These are phyloP conservation scores for Epithele typhae DNA, from an alignment of 768 basidiomycete species.

Conservation along the genomic window DNA sequence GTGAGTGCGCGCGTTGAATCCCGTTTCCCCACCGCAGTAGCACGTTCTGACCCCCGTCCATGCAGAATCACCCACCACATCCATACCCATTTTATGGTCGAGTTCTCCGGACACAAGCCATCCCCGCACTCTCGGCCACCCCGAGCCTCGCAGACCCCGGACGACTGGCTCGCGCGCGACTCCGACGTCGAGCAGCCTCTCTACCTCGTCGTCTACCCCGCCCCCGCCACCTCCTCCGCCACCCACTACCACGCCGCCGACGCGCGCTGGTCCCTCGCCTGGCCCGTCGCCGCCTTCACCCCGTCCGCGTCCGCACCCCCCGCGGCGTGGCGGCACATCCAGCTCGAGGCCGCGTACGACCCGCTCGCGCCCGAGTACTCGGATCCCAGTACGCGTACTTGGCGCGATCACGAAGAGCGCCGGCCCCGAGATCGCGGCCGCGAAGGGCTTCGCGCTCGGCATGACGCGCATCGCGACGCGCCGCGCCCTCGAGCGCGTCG, in stretches of 20 bases:
- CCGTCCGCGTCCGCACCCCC: neutral
- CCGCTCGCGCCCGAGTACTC: constrained; percentile 5
- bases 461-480: constrained; percentile 2
- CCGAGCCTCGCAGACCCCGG: neutral
- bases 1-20: no score
- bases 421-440: constrained; percentile 6
- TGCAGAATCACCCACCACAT: no score
- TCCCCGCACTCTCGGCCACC: neutral
- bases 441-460: constrained; percentile 7
- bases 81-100: no score
- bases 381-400: constrained; percentile 5
- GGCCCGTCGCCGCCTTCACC: neutral
- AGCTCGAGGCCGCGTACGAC: constrained; percentile 9
- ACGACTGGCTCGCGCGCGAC: constrained; percentile 16
- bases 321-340: constrained; percentile 12
- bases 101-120: constrained; percentile 3
- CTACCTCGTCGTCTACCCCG: constrained; percentile 11
- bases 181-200: constrained; percentile 7
- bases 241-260: neutral
- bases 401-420: constrained; percentile 12
- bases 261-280: constrained; percentile 10
- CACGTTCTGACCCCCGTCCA: no score
- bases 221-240: neutral
- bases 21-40: no score
- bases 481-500: constrained; percentile 5